Evolutionary conservation across 169 alveolate species (phyloP), one percentile per base, ranked within the genome.

Genomic region (Cryptosporidium bovis): DNA sequence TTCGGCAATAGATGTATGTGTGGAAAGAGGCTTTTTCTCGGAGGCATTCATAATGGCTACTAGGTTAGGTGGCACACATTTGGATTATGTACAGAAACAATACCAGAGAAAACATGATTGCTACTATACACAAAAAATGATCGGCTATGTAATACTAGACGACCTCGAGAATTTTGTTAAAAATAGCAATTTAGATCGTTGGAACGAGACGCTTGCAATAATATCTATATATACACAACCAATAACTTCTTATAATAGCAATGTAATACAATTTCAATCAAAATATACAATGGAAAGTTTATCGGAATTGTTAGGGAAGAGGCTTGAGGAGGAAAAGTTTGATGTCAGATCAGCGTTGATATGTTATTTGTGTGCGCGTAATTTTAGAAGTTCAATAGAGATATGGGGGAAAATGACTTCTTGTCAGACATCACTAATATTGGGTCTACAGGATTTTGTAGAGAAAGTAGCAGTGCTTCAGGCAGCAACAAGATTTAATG

Each of bases 291-390:
- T 77, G 87, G 87, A 77, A 33, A 40, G 51, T 51, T 62, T 83
- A 1, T 83, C 87, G 6, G 91, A 83, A 40, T 55, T 58, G 10
- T 29, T 83, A 34, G 91, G 83, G 20, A 71, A 53, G 51, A 64
- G 91, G 24, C 82, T 83, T 8, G 82, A 83, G 66, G 84, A 83
- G 53, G 91, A 83, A 48, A 60, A 82, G 66, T 83, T 83, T 46
- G 91, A 83, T 58, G 84, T 93, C 29, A 56, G 93, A 34, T 93
- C 96, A 10, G 96, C 96, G 16, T 82, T 94, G 40, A 85, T 94
- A 20, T 90, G 93, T 53, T 94, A 83, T 82, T 82, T 93, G 87
- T 92, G 95, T 91, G 93, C 94, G 10, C 92, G 96, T 33, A 91
- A 94, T 44, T 90, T 93, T 44, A 51, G 90, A 15, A 90, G 87